Conservation (phyloP, 2,329 filamentous ascomycete genomes). For the Neodidymelliopsis sp. region DNA sequence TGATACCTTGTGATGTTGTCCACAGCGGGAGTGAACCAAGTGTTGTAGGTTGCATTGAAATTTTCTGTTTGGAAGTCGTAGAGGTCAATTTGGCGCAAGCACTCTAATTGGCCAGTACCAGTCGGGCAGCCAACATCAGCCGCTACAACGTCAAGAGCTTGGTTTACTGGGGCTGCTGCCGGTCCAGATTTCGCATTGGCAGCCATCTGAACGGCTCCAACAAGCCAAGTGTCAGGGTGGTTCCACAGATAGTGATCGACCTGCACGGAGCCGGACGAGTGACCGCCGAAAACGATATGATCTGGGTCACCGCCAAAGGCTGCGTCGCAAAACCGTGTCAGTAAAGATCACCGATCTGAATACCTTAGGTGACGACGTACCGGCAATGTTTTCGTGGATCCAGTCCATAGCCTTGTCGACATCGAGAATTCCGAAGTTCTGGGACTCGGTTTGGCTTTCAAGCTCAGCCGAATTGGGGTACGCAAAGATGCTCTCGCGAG, state of each 20-base stretch:
- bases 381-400: constrained; percentile 46
- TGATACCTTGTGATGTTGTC: constrained; percentile 34
- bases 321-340: not conserved
- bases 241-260: constrained; percentile 39
- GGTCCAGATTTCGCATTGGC: constrained; percentile 37
- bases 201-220: constrained; percentile 34
- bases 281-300: constrained; percentile 54
- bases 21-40: constrained; percentile 32
- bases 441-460: constrained; percentile 19
- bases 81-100: constrained; percentile 30
- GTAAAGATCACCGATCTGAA: not conserved
- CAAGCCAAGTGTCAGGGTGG: constrained; percentile 30
- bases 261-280: constrained; percentile 37
- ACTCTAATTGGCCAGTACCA: constrained; percentile 29
- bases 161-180: constrained; percentile 27
- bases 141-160: constrained; percentile 35
- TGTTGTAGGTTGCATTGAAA: constrained; percentile 37
- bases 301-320: constrained; percentile 52
- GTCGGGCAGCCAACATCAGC: constrained; percentile 31
- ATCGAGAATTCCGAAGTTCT: constrained; percentile 49
- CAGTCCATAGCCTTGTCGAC: constrained; percentile 49
- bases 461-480: constrained; percentile 53
- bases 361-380: too few relatives aligned
- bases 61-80: constrained; percentile 34
- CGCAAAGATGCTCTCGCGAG: constrained; percentile 48